These are phyloP conservation scores for Medicago lupulina DNA, from an alignment of 306 rosid species.

Conservation along the genomic window DNA sequence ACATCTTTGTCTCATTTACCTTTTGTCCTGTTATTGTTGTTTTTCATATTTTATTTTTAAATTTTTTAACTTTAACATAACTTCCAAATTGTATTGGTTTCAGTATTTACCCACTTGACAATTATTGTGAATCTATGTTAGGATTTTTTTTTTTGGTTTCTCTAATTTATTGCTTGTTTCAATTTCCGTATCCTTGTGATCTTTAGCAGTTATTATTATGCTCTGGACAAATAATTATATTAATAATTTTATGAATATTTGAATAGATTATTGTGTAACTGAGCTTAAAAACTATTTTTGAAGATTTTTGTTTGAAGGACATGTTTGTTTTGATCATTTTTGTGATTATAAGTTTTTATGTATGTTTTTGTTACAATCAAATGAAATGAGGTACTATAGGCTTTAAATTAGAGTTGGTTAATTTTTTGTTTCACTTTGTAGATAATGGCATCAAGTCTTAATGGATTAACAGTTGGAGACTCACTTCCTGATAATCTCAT, in stretches of 20 bases:
- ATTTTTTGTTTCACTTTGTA: slow-evolving; percentile 38
- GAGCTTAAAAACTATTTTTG: slow-evolving; percentile 24
- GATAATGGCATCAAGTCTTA: slow-evolving; percentile 99
- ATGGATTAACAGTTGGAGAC: slow-evolving; percentile 95
- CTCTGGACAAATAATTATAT: background rate
- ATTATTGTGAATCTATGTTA: slow-evolving; percentile 14
- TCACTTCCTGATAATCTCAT: slow-evolving; percentile 87
- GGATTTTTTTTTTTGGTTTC: slow-evolving; percentile 12
- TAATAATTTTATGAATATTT: slow-evolving; percentile 5
- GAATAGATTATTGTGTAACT: slow-evolving; percentile 11
- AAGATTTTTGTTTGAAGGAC: slow-evolving; percentile 9
- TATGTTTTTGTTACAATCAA: slow-evolving; percentile 9
- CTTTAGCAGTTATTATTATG: slow-evolving; percentile 1
- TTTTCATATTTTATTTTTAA: slow-evolving; percentile 8
- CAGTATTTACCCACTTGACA: background rate
- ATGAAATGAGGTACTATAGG: slow-evolving; percentile 19
- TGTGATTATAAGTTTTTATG: background rate
- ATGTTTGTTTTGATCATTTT: slow-evolving; percentile 10
- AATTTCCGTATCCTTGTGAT: background rate
- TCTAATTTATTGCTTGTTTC: slow-evolving; percentile 22
- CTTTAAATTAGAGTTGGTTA: background rate
- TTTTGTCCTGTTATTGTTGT: background rate
- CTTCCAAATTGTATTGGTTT: background rate
- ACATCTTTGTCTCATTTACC: slow-evolving; percentile 31
- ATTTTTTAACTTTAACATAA: background rate